Base-by-base conservation (phyloP, 352 stramenopile species). In the Saprolegnia parasitica region DNA sequence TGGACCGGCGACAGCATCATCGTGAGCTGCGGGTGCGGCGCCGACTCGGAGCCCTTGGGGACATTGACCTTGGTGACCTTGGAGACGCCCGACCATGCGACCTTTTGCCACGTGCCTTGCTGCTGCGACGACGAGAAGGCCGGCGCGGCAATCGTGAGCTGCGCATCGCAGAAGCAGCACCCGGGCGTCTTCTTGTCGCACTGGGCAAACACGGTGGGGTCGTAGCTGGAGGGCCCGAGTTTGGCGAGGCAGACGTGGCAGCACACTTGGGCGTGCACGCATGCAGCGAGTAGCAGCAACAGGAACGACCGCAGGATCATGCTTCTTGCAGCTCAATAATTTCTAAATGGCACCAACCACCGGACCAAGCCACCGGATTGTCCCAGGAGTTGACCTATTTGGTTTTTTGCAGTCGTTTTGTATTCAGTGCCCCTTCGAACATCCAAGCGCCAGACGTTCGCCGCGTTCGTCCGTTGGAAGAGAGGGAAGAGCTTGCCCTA, bases 151-250 rank as follows among this genome's bases (percentile, higher is more conserved):
- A 70, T 70, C 6, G 63, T 62, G 4, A 40, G 35, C 18, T 47
- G 42, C n/a, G 35, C 24, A 40, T 60, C 39, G 39, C 63, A 70
- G 39, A 61, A 70, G 39, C 63, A 70, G 37, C 63, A 70, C 11
- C 63, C 63, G 13, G 61, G 61, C 23, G n/a, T 67, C 23, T 23
- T 23, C 26, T 42, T 46, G 5, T 52, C 29, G 63, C 63, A 70
- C 11, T 62, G 20, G 18, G 21, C 4, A 15, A 26, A 61, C 16
- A 58, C 46, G 11, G 50, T 40, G 4, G 63, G 45, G 18, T 70
- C 63, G 37, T 70, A 70, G 4, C 13, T 42, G 10, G 63, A 61
- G n/a, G 29, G 63, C 6, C 23, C 46, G n/a, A 70, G 55, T 21
- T 11, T 50, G 23, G 62, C 32, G 2, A 70, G 46, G 37, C 63